Base-by-base conservation (phyloP, 805 yeast genomes). In the Schwanniomyces pseudopolymorphus region DNA sequence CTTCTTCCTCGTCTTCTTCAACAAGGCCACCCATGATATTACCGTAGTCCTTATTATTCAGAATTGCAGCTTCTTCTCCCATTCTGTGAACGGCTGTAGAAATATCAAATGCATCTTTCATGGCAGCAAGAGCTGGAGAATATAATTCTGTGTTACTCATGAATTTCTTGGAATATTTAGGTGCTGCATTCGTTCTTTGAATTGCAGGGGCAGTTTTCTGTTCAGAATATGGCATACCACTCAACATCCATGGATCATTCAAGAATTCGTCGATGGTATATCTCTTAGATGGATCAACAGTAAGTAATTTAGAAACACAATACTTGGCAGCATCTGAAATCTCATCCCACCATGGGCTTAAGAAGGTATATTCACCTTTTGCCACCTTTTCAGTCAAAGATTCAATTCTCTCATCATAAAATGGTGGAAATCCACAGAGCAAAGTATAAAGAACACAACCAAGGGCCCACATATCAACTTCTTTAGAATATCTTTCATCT, bases 391-490 rank as follows among this genome's bases (percentile, higher is more conserved):
- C 85, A 4, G 95, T 87, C 49, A 87, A 73, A 1, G 78, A 74
- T 48, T 85, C 91, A 50, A 85, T 84, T 48, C 83, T 71, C 59
- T 87, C 94, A 60, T 89, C 95, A 66, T 90, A 94, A 61, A 94
- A 94, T 4, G 99, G 99, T 1, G 99, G 99, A 69, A 94, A 94
- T 3, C 99, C 99, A 70, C 98, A 94, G 28, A 94, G 71, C 37
- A 94, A 72, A 0, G 98, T 94, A 62, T 94, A 94, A 45, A 94
- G 69, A 0, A 94, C 97, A 69, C 99, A 94, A 0, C 99, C 99
- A 45, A 94, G 74, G 4, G 97, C 97, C 99, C 99, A 94, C 94
- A 94, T 89, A 64, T 94, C 99, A 31, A 94, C 99, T 52, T 90
- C 86, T 70, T 88, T 89, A 1, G 96, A 87, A 62, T 94, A 94